Base-by-base conservation (phyloP, 129 eudicot species). In the Arctium minus region DNA sequence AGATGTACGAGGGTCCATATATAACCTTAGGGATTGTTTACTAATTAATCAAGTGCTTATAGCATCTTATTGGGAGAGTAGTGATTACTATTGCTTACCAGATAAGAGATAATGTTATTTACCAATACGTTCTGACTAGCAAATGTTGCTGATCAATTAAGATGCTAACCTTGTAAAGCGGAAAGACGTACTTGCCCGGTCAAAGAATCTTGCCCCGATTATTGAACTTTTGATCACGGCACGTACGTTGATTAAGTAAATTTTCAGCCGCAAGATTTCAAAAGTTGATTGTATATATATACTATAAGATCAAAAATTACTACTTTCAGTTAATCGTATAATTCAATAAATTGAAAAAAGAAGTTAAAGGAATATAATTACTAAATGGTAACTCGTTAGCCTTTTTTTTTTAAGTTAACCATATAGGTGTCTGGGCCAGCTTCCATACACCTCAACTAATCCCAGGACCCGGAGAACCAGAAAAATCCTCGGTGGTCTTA, bases 1-100 rank as follows among this genome's bases (percentile, higher is more conserved):
- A 72, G 79, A 79, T 84, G 32, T 72, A 79, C 69, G 77, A 15
- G 87, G 87, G 83, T 78, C 83, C 83, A 81, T 73, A 73, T 56
- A 67, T 60, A 78, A 79, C 70, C 70, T 68, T 60, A 78, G n/a
- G 8, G 27, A 4, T 56, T 56, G 67, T 56, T 50, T 11, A 50
- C 17, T 56, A 13, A 56, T 6, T 56, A 56, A 56, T 56, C 67
- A 56, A 56, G 67, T 56, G 64, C 22, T 17, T 56, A 17, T 56
- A 56, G 53, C 15, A 46, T 46, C 22, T 4, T 56, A 56, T 4
- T 4, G 67, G 67, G 17, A 56, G 8, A 56, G 67, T 56, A 56
- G 67, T 56, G 27, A 56, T 10, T 46, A 46, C 36, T 33, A 33
- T 11, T 42, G 67, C 22, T 17, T 56, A 56, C 27, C 1, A 1